Evolutionary conservation across 768 basidiomycete genomes (phyloP).

Genomic region (Fibroporia radiculosa): DNA sequence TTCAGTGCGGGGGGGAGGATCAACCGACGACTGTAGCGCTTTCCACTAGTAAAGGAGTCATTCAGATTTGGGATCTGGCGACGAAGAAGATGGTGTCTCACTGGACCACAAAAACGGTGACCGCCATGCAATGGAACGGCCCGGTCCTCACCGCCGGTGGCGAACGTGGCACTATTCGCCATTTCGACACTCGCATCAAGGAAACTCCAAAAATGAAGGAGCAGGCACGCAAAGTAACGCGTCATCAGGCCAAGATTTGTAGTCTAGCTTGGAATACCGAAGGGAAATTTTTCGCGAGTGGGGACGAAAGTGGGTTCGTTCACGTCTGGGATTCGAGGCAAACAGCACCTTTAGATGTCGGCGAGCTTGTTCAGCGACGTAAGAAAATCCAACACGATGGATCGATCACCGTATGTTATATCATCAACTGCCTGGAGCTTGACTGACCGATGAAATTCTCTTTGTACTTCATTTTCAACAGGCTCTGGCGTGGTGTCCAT

Average conservation of each 20-base stretch:
- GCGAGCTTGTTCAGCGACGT: conserved; percentile 45
- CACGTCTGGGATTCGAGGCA: conserved; percentile 70
- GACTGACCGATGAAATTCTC: neutral
- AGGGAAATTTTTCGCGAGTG: conserved; percentile 63
- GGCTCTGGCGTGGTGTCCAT: conserved; percentile 56
- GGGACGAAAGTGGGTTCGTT: conserved; percentile 67
- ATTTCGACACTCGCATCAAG: conserved; percentile 60
- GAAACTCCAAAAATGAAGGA: conserved; percentile 41
- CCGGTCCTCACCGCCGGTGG: conserved; percentile 60
- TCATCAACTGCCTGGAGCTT: conserved; percentile 1
- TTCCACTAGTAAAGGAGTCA: conserved; percentile 50
- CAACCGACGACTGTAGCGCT: conserved; percentile 44
- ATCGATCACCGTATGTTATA: conserved; percentile 39
- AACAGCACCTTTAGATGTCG: conserved; percentile 41
- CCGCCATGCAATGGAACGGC: conserved; percentile 59
- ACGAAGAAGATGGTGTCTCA: conserved; percentile 44
- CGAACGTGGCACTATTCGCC: conserved; percentile 61
- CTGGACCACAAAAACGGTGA: conserved; percentile 54
- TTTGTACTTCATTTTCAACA: conserved; percentile 12
- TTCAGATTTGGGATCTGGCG: conserved; percentile 70
- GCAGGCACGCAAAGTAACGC: conserved; percentile 54
- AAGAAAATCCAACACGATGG: conserved; percentile 69
- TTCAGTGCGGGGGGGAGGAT: conserved; percentile 29
- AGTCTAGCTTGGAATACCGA: conserved; percentile 62
- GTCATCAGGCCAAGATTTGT: conserved; percentile 63